phyloP scores from a whole-genome alignment of 106 monocot species.

The Posidonia australis region DNA sequence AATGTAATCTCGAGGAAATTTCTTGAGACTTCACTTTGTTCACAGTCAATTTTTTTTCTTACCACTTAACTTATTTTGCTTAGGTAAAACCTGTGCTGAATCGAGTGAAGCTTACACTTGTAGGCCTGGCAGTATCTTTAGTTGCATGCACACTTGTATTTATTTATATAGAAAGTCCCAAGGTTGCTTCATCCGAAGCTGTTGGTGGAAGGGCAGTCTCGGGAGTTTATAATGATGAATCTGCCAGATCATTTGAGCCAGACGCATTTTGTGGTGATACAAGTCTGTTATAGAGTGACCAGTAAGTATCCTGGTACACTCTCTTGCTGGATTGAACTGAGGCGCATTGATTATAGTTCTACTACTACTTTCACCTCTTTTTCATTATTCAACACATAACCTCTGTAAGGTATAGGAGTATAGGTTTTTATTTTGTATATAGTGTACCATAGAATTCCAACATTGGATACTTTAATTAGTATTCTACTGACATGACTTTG shows the following conservation, averaged over 20 bases:
- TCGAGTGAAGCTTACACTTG: conserved; percentile 76
- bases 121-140: conserved; percentile 66
- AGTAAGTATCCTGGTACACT: neutral
- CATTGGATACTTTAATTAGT: too few species aligned
- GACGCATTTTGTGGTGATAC: conserved; percentile 81
- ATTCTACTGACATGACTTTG: too few species aligned
- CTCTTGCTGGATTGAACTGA: neutral
- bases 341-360: neutral
- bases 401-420: too few species aligned
- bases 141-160: conserved; percentile 49
- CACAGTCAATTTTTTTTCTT: neutral
- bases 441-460: too few species aligned
- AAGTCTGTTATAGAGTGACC: conserved; percentile 24
- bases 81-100: conserved; percentile 88
- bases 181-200: conserved; percentile 12
- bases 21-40: too few species aligned
- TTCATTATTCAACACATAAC: too few species aligned
- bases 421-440: too few species aligned
- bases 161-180: conserved; percentile 44
- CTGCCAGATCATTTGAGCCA: conserved; percentile 88
- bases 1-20: too few species aligned
- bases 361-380: neutral
- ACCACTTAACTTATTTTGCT: neutral
- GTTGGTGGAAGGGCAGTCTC: conserved; percentile 30
- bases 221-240: conserved; percentile 61